Base-by-base conservation (phyloP, 2,329 filamentous ascomycete genomes). In the Allantophomopsis lycopodina region DNA sequence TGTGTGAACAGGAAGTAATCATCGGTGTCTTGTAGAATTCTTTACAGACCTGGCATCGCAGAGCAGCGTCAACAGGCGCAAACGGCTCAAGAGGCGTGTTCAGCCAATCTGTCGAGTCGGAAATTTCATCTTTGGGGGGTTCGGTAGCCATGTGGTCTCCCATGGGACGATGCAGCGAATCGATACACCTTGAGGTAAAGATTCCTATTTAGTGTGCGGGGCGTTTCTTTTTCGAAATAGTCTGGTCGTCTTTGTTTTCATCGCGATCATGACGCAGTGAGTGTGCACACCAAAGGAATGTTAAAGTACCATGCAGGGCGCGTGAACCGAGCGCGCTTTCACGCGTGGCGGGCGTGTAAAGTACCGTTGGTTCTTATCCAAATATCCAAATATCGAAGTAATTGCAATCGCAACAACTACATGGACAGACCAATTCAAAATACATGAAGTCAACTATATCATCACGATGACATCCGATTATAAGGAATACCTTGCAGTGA, bases 21-120 rank as follows among this genome's bases (percentile, higher is more conserved):
- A 98, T 91, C 0, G 91, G 91, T 38, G 87, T 94, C 44, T 77
- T 77, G 64, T 84, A 96, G 61, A 96, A 94, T 59, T 98, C 93
- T 58, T 96, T 96, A 73, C 91, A 98, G 44, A 98, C 83, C 60
- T 96, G 85, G 61, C 91, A 98, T 50, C 91, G 84, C 15, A 98
- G 69, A 3, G 87, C 78, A 44, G 82, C 78, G 54, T 98, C 91
- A 46, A 98, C 74, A 12, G 73, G 64, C 36, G 76, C 68, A 40
- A 93, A 71, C 12, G 65, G 64, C 13, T 74, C 62, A 2, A 93
- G 65, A 2, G 77, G 71, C 11, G 85, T 93, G 10, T 65, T 53
- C 5, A 87, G 67, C 85, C 85, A 93, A 63, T 93, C 85, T 39
- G 84, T 88, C n/a, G 83, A 79, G 61, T 91, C 84, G 37, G 80